Evolutionary conservation across 2,329 filamentous ascomycete genomes (phyloP), one percentile per base, ranked within the genome.

Genomic region (Chalara sp.): DNA sequence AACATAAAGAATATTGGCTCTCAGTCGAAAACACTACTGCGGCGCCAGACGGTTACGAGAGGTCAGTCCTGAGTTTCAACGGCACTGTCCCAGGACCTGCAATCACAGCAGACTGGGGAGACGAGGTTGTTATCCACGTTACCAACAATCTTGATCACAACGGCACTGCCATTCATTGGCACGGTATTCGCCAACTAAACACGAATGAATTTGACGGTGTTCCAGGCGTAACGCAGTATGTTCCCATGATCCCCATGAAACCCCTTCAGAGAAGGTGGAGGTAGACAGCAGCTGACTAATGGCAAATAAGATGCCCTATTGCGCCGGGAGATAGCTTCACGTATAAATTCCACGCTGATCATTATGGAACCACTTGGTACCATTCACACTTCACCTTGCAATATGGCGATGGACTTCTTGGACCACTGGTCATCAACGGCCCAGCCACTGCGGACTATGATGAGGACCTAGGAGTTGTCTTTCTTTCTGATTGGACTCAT

Each of bases 391-490:
- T 60, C 49, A 56, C 47, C 39, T 47, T 56, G 28, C 59, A 61
- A 43, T 60, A 60, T 29, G 72, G 49, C 5, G 63, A 61, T 49
- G 83, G 83, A 1, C 39, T 84, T 0, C 70, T 77, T 37, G 83
- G 83, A 0, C 73, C 72, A 2, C 76, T 87, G 28, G 66, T 84
- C 32, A 80, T 85, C 58, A 73, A 83, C 47, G 81, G 81, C 0
- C 82, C 81, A 1, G 56, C 61, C 69, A 79, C 4, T 72, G 76
- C 6, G 65, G 72, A 82, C 62, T 85, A 84, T 57, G 82, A 87
- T 52, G 57, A 60, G 13, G 65, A 68, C 50, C 49, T 63, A 13
- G 64, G 65, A 32, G 37, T 50, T 33, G 28, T 67, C 2, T 54
- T 63, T 42, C 49, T 67, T 8, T 50, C 49, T 5, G 64, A 67